Percentiles rank a stretch among this genome's conserved stretches.
These are phyloP conservation scores for Didymella sp. DNA, from an alignment of 2,329 filamentous ascomycete species.

Conservation along the genomic window DNA sequence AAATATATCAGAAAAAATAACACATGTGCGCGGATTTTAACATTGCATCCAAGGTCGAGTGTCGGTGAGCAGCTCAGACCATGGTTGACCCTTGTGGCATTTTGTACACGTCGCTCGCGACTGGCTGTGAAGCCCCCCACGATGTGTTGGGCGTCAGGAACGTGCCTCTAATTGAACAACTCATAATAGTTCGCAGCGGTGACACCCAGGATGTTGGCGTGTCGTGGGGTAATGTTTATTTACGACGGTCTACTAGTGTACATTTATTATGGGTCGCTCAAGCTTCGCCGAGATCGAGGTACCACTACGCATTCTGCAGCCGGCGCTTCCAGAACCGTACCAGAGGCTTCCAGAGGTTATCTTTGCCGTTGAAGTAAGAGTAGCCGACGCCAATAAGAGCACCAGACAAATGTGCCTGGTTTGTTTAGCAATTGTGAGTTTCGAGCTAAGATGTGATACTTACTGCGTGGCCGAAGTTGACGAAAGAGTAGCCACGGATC, in stretches of 20 bases:
- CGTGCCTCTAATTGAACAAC: constrained; percentile 5
- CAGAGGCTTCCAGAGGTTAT: constrained; percentile 44
- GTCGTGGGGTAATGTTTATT: constrained; percentile 1
- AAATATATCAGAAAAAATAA: constrained; percentile 3
- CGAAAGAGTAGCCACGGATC: constrained; percentile 36
- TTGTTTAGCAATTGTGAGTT: constrained; percentile 18
- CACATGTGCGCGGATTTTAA: neutral
- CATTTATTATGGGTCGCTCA: constrained; percentile 1
- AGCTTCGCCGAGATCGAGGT: neutral
- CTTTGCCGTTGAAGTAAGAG: constrained; percentile 44
- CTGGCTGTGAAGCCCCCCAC: constrained; percentile 2
- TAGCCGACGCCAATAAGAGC: constrained; percentile 41
- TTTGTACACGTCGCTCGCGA: constrained; percentile 14
- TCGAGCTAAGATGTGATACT: constrained; percentile 18
- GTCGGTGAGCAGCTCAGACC: constrained; percentile 14
- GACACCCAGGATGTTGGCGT: neutral
- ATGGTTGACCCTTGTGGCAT: constrained; percentile 20
- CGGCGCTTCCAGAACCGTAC: constrained; percentile 38
- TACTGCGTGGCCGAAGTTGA: constrained; percentile 47
- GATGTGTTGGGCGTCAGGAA: constrained; percentile 2
- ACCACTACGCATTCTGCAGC: constrained; percentile 23
- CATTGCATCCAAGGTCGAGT: constrained; percentile 4
- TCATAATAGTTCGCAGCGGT: neutral
- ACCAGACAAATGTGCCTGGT: constrained; percentile 45
- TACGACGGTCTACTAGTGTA: constrained; percentile 6